phyloP scores from a whole-genome alignment of 345 rosid genomes.

The Gossypium thurberi region DNA sequence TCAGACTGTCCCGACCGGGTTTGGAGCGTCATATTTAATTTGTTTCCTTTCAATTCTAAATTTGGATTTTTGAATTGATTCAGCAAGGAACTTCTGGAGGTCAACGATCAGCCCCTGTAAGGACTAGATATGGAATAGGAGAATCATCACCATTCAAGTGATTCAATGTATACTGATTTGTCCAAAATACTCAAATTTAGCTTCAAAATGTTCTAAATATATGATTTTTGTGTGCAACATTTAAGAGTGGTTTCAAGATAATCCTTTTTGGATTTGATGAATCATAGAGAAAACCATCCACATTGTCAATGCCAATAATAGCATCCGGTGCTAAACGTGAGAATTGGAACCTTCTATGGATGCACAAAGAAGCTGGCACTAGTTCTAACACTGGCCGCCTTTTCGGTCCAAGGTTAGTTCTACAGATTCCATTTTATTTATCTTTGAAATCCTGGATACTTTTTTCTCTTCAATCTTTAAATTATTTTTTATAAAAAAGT shows the following conservation, averaged over 20 bases:
- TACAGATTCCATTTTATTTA: background rate
- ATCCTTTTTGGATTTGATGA: background rate
- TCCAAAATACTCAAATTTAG: background rate
- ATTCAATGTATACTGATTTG: constrained; percentile 11
- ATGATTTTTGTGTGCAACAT: background rate
- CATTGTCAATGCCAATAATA: background rate
- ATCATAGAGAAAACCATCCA: background rate
- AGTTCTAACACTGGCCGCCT: background rate
- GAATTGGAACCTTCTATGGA: background rate
- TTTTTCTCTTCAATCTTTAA: background rate
- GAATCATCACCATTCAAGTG: constrained; percentile 20
- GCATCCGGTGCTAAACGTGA: background rate
- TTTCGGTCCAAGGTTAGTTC: background rate
- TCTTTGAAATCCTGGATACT: background rate
- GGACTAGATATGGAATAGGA: constrained; percentile 3
- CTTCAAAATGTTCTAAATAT: no score
- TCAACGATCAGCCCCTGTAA: background rate
- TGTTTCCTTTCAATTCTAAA: background rate
- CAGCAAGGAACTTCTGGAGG: background rate
- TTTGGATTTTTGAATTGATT: background rate
- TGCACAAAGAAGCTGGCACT: background rate
- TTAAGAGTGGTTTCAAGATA: background rate
- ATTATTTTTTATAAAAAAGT: no score
- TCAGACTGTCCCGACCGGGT: accelerated
- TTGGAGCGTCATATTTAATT: background rate